These are phyloP conservation scores for Boletales sp. DNA, from an alignment of 768 basidiomycete species.

Conservation along the genomic window DNA sequence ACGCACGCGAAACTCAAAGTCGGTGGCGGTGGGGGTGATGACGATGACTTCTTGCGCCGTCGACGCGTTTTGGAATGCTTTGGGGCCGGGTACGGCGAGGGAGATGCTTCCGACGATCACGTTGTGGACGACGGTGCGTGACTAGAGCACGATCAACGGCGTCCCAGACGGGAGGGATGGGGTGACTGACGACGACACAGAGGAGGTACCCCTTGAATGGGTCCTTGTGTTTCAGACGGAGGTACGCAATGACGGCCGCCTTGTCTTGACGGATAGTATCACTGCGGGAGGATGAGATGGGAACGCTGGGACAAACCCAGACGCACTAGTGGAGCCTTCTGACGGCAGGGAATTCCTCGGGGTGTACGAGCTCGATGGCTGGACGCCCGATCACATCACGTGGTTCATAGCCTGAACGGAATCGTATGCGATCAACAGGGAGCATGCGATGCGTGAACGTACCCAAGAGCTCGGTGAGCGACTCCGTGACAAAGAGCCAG, in stretches of 20 bases:
- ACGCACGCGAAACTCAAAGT: constrained; percentile 53
- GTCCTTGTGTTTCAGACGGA: constrained; percentile 78
- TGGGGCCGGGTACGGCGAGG: constrained; percentile 69
- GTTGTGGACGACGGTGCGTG: constrained; percentile 68
- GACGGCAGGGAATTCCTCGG: constrained; percentile 70
- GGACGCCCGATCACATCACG: constrained; percentile 65
- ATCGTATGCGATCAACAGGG: background rate
- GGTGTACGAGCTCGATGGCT: constrained; percentile 75
- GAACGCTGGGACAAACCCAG: background rate
- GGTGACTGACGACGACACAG: constrained; percentile 64
- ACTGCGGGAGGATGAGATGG: constrained; percentile 31
- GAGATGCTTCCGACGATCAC: constrained; percentile 77
- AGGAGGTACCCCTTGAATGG: constrained; percentile 73
- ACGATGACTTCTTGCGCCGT: constrained; percentile 81
- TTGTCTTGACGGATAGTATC: constrained; percentile 78
- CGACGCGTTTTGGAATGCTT: constrained; percentile 75
- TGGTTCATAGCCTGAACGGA: constrained; percentile 62
- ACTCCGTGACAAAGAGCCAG: constrained; percentile 68
- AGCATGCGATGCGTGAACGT: background rate
- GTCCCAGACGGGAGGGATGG: background rate
- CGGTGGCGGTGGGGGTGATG: constrained; percentile 54
- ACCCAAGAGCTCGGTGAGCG: constrained; percentile 65
- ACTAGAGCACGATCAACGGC: constrained; percentile 28
- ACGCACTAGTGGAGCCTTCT: constrained; percentile 65
- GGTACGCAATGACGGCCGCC: constrained; percentile 73